Evolutionary conservation across 2,329 filamentous ascomycete genomes (phyloP), one percentile per base, ranked within the genome.

Genomic region (Lachnum nothofagi): DNA sequence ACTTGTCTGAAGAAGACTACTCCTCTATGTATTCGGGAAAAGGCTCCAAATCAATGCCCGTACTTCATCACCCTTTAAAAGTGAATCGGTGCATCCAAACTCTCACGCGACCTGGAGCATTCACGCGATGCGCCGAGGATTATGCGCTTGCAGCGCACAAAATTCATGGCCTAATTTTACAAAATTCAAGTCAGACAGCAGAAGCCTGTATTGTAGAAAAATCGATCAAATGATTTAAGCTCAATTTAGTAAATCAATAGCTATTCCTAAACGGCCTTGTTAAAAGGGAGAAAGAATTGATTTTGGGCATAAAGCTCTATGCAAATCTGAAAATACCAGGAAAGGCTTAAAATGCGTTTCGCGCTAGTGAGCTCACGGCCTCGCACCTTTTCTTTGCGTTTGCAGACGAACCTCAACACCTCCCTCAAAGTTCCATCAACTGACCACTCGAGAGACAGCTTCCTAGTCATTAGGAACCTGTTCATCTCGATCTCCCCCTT

Each of bases 371-470:
- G 19, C n/a, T 17, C 19, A 10, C 17, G 34, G 34, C 19, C 19
- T 17, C 34, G 19, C 19, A 17, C 19, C 19, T 37, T 19, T 9
- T 17, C 2, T 14, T 33, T 14, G 42, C 19, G 31, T 23, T 22
- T 14, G 19, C 17, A 19, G 37, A 10, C 42, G 14, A 23, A 45
- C 20, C 14, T 24, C 33, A 9, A 12, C 19, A 9, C 27, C 25
- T 44, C 55, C 46, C 40, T 43, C 48, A 34, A 45, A 27, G 37
- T 29, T 33, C 44, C 53, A 44, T 46, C 46, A 42, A 43, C 42
- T 41, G 56, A 56, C 45, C 34, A 53, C 53, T 65, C 65, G 64
- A 65, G 65, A 66, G 65, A 67, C 64, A 64, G 63, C 56, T 62
- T 66, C 65, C 65, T 65, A 60, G 53, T 51, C 34, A 27, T 46